These are phyloP conservation scores for Pistacia atlantica DNA, from an alignment of 345 rosid genomes.

Conservation along the genomic window DNA sequence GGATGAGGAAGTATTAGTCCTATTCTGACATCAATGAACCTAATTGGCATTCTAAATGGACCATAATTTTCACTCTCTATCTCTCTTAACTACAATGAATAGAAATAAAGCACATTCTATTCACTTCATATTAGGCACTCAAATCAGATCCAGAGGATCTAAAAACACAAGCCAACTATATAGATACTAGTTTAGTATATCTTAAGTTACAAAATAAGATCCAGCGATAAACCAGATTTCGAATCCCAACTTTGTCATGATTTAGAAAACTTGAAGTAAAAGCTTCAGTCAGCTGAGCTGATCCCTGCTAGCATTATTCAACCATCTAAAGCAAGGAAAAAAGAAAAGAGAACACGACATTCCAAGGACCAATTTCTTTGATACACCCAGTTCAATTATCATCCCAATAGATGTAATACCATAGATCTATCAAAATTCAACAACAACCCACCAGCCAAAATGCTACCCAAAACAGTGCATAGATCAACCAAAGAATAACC, in stretches of 20 bases:
- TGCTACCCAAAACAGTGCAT: background rate
- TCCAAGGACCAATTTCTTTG: background rate
- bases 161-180: background rate
- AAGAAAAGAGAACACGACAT: too few relatives aligned
- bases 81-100: background rate
- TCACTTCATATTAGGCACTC: background rate
- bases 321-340: background rate
- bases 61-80: background rate
- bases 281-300: background rate
- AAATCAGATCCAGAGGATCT: background rate
- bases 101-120: constrained; percentile 1
- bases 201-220: background rate
- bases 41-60: background rate
- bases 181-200: background rate
- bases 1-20: background rate
- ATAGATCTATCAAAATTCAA: constrained; percentile 14
- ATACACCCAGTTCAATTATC: background rate
- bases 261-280: background rate
- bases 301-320: background rate
- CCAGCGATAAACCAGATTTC: background rate
- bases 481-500: background rate
- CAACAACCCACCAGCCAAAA: background rate
- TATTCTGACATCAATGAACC: background rate
- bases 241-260: background rate
- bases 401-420: background rate